Conservation (phyloP, 305 asterid species). For the Solanum chacoense region DNA sequence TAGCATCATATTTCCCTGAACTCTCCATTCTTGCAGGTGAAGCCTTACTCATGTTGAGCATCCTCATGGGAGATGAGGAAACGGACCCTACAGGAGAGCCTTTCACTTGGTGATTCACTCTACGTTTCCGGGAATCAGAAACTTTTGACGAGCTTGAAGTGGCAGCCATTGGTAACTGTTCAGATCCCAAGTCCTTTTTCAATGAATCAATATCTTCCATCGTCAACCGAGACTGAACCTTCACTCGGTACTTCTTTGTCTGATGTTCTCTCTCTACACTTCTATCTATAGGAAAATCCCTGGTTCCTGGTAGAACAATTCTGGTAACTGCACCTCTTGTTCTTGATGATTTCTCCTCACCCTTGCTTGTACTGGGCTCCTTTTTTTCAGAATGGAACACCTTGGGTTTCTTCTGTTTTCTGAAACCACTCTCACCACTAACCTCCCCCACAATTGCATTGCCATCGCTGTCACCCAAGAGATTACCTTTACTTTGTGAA, state of each 20-base stretch:
- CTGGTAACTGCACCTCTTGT: slow-evolving; percentile 19
- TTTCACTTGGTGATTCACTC: slow-evolving; percentile 34
- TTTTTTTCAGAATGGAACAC: slow-evolving; percentile 38
- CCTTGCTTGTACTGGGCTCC: slow-evolving; percentile 25
- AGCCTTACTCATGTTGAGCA: slow-evolving; percentile 20
- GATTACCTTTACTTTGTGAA: slow-evolving; percentile 24
- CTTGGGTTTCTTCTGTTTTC: slow-evolving; percentile 40
- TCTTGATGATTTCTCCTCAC: slow-evolving; percentile 18
- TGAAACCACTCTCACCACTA: slow-evolving; percentile 34
- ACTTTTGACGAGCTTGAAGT: slow-evolving; percentile 91
- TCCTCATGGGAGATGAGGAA: slow-evolving; percentile 82
- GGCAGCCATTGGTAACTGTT: slow-evolving; percentile 49
- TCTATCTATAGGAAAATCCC: slow-evolving; percentile 20
- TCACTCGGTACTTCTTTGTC: slow-evolving; percentile 29
- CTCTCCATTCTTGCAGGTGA: slow-evolving; percentile 25
- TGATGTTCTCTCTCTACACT: slow-evolving; percentile 28
- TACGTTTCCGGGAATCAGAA: slow-evolving; percentile 58
- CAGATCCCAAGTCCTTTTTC: slow-evolving; percentile 61
- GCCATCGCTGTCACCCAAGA: slow-evolving; percentile 22
- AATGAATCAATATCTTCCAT: slow-evolving; percentile 48
- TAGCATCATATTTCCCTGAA: slow-evolving; percentile 27
- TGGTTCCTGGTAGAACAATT: slow-evolving; percentile 23
- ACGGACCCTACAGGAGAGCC: slow-evolving; percentile 86
- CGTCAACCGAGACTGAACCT: slow-evolving; percentile 24
- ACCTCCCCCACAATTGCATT: slow-evolving; percentile 28